Evolutionary conservation across 768 basidiomycete species (phyloP), one percentile per base, ranked within the genome.

Genomic region (Leucosporidium scottii): DNA sequence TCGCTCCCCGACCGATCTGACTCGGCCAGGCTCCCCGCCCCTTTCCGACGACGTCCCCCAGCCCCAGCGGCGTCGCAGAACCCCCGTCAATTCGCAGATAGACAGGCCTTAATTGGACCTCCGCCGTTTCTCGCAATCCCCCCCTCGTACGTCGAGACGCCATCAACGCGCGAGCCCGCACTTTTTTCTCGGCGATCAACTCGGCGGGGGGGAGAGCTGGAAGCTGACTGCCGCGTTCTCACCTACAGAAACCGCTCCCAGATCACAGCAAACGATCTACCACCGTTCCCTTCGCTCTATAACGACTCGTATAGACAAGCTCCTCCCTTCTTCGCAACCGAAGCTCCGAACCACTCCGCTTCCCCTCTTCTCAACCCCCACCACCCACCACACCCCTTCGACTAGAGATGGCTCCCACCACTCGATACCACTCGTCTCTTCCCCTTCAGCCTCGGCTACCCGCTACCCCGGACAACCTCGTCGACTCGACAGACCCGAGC

Each of bases 51-150:
- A 44, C 39, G 39, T 44, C 15, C 39, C 34, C 39, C 39, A 44
- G 39, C 39, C 39, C 39, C 39, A 44, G 39, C 39, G 13, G 39
- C 39, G 39, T 44, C 39, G 34, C 12, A 6, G 34, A 36, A 36
- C 34, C 34, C 34, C 34, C 5, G 39, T 44, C 39, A 44, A 44
- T 44, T 44, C 55, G 30, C 28, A 57, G 27, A 57, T 57, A 57
- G 55, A 57, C 55, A 57, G 55, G 28, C 21, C 55, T 57, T 57
- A 30, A 57, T 36, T 57, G 55, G 39, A 28, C 28, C 55, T 57
- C 55, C 55, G 55, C 55, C 55, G 28, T 36, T 23, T 57, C 55
- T 57, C 28, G 55, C 55, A 57, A 44, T 13, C 39, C 8, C 34
- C 34, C 34, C 39, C 15, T 44, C 55, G 55, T 57, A 36, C 55